These are phyloP conservation scores for Calonectria pauciramosa DNA, from an alignment of 2,329 filamentous ascomycete species.

Conservation along the genomic window DNA sequence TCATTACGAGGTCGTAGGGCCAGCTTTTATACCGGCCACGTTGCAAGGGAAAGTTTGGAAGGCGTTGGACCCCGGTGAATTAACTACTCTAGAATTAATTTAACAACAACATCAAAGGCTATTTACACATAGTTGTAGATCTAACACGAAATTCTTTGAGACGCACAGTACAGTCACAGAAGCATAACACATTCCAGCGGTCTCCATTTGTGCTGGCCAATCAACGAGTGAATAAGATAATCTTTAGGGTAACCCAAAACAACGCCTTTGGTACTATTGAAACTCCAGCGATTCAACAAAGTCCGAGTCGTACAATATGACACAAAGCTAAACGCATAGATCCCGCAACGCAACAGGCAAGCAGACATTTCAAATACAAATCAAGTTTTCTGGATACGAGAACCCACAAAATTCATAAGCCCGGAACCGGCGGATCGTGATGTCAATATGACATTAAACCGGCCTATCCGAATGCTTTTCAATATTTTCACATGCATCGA, in stretches of 20 bases:
- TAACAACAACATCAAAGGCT: neutral
- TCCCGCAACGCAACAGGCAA: neutral
- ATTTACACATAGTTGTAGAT: neutral
- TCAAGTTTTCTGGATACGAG: no score
- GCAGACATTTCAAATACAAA: no score
- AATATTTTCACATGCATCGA: no score
- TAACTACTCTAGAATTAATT: neutral
- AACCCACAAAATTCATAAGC: no score
- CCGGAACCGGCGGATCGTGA: no score
- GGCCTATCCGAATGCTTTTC: no score
- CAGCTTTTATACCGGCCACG: neutral
- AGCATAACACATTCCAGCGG: no score
- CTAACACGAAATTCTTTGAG: no score
- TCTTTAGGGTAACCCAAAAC: neutral
- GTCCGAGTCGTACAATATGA: neutral
- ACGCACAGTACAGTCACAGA: no score
- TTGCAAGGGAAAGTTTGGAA: neutral
- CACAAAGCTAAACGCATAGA: neutral
- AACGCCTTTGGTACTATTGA: neutral
- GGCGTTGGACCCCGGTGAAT: neutral
- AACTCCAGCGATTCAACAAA: neutral
- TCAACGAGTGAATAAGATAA: neutral
- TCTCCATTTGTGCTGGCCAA: no score
- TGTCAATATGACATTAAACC: no score
- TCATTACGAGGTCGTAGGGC: neutral